phyloP scores from a whole-genome alignment of 805 yeast genomes.

The Wickerhamiella brachini region DNA sequence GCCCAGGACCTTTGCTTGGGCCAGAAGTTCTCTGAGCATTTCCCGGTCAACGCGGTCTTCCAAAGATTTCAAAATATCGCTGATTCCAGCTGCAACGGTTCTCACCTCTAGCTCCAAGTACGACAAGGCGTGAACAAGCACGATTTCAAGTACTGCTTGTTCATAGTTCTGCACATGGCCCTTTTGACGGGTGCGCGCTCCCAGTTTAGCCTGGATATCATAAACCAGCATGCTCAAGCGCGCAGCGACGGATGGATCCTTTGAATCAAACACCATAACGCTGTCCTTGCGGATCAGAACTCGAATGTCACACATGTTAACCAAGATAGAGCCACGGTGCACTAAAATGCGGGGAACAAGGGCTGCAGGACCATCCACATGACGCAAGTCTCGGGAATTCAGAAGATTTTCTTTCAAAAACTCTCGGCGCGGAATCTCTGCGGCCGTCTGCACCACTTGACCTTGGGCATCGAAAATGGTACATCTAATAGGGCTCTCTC shows the following conservation, averaged over 20 bases:
- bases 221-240: slow-evolving; percentile 67
- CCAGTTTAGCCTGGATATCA: slow-evolving; percentile 65
- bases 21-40: slow-evolving; percentile 55
- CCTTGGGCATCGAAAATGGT: slow-evolving; percentile 48
- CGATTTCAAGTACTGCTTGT: slow-evolving; percentile 70
- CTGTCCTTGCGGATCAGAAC: slow-evolving; percentile 43
- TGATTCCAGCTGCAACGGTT: slow-evolving; percentile 43
- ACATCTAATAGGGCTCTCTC: slow-evolving; percentile 25
- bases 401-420: slow-evolving; percentile 52
- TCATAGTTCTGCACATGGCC: slow-evolving; percentile 47
- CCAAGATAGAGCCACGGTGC: slow-evolving; percentile 41
- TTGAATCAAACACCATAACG: slow-evolving; percentile 52
- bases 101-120: slow-evolving; percentile 64
- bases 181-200: slow-evolving; percentile 16
- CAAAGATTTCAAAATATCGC: slow-evolving; percentile 48
- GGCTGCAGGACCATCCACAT: slow-evolving; percentile 50
- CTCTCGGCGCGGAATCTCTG: slow-evolving; percentile 40
- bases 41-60: slow-evolving; percentile 73
- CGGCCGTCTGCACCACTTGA: slow-evolving; percentile 43
- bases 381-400: slow-evolving; percentile 77
- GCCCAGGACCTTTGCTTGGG: slow-evolving; percentile 56
- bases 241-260: slow-evolving; percentile 37
- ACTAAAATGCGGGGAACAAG: slow-evolving; percentile 55
- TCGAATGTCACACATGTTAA: slow-evolving; percentile 49
- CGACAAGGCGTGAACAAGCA: slow-evolving; percentile 67